Evolutionary conservation across 345 rosid species (phyloP).

Genomic region (Salix caprea): DNA sequence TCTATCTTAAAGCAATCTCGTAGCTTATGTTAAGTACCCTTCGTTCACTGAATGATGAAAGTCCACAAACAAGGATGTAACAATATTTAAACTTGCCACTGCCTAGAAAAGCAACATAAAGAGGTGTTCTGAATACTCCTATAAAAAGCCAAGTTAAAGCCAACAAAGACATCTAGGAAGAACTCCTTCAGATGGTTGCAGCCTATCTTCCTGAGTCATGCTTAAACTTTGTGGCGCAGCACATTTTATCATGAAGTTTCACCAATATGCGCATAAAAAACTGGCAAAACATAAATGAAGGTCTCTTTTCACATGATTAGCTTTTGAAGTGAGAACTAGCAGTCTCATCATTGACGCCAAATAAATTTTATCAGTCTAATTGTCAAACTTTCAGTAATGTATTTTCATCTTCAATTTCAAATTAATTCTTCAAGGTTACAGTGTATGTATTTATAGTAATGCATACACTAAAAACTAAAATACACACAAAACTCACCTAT

Average conservation of each 20-base stretch:
- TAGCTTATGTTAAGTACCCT: not conserved
- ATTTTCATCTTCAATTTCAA: too few species aligned
- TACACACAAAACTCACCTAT: too few species aligned
- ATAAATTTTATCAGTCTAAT: not conserved
- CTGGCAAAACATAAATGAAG: not conserved
- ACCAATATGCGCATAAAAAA: not conserved
- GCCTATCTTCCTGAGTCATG: not conserved
- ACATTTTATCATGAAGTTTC: too few species aligned
- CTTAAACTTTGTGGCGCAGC: not conserved
- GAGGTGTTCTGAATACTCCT: not conserved
- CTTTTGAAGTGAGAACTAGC: not conserved
- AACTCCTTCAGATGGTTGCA: not conserved
- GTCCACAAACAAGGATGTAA: not conserved
- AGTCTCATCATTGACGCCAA: not conserved
- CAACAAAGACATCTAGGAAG: not conserved
- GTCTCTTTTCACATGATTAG: not conserved
- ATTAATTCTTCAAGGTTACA: too few species aligned
- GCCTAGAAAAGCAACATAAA: not conserved
- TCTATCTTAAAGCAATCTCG: not conserved
- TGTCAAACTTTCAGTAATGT: too few species aligned
- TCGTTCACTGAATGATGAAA: not conserved
- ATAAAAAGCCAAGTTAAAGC: not conserved
- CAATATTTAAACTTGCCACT: not conserved
- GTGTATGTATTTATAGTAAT: too few species aligned
- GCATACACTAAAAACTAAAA: too few species aligned